phyloP scores from a whole-genome alignment of 495 filamentous ascomycete species.

The Neohortaea acidophila region DNA sequence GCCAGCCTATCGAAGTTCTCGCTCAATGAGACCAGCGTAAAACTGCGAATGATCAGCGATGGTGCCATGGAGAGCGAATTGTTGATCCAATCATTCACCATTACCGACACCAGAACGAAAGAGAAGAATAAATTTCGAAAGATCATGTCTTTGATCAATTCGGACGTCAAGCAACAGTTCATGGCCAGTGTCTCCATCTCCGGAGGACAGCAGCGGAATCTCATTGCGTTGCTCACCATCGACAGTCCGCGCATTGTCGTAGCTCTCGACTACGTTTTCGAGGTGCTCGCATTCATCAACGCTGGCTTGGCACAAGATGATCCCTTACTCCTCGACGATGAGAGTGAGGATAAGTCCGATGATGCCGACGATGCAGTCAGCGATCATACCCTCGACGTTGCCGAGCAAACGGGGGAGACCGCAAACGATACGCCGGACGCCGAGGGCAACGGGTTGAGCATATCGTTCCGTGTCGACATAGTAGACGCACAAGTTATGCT shows the following conservation, averaged over 20 bases:
- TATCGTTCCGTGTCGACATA: slow-evolving; percentile 84
- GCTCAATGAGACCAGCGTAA: slow-evolving; percentile 77
- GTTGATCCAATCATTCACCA: slow-evolving; percentile 85
- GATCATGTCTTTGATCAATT: slow-evolving; percentile 94
- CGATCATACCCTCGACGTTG: slow-evolving; percentile 11
- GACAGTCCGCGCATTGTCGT: slow-evolving; percentile 92
- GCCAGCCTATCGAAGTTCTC: slow-evolving; percentile 87
- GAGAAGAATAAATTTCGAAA: slow-evolving; percentile 92
- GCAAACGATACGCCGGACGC: slow-evolving; percentile 7
- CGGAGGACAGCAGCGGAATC: slow-evolving; percentile 61
- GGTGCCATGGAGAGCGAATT: slow-evolving; percentile 86
- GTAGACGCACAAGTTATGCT: slow-evolving; percentile 92
- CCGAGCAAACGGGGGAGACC: slow-evolving; percentile 3
- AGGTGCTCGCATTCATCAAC: slow-evolving; percentile 66
- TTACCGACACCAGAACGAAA: slow-evolving; percentile 68
- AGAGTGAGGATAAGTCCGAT: slow-evolving; percentile 41
- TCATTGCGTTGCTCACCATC: slow-evolving; percentile 86
- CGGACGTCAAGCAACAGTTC: slow-evolving; percentile 81
- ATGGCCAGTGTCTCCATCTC: slow-evolving; percentile 95
- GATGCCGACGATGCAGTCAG: slow-evolving; percentile 39
- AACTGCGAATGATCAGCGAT: slow-evolving; percentile 89
- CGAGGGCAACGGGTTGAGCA: slow-evolving; percentile 40
- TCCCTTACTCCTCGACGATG: slow-evolving; percentile 39
- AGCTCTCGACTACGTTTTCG: slow-evolving; percentile 86
- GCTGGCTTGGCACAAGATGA: slow-evolving; percentile 49